These are phyloP conservation scores for Cardamine occulta DNA, from an alignment of 345 rosid species.

Conservation along the genomic window DNA sequence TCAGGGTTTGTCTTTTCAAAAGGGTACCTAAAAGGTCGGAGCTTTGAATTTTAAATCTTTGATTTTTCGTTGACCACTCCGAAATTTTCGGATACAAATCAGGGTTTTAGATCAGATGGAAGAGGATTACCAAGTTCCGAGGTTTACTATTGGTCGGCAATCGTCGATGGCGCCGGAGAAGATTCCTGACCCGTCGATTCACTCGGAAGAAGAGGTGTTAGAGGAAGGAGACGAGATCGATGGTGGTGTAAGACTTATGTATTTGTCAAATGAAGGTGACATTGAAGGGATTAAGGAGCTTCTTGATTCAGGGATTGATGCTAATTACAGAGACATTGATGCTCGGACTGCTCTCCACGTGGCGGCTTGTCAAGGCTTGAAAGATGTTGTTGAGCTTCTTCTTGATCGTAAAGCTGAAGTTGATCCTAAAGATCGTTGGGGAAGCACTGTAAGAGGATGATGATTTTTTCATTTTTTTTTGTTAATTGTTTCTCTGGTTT, in stretches of 20 bases:
- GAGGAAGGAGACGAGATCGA: conserved; percentile 54
- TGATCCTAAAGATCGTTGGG: conserved; percentile 86
- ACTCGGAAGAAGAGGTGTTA: conserved; percentile 47
- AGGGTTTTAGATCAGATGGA: conserved; percentile 56
- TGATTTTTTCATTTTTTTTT: neutral
- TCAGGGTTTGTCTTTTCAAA: conserved; percentile 4
- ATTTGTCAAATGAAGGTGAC: conserved; percentile 71
- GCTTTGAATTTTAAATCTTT: neutral
- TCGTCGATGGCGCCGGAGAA: conserved; percentile 71
- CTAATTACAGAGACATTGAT: conserved; percentile 84
- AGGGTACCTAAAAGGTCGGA: conserved; percentile 9
- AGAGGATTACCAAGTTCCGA: conserved; percentile 48
- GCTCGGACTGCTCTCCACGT: conserved; percentile 83
- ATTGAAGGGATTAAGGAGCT: conserved; percentile 72
- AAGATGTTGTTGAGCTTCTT: conserved; percentile 65
- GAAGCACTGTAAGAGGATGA: conserved; percentile 76
- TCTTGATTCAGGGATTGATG: conserved; percentile 66
- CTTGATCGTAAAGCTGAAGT: conserved; percentile 59
- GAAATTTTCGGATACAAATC: neutral
- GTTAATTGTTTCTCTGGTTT: neutral
- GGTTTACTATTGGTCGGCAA: conserved; percentile 63
- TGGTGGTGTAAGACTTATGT: conserved; percentile 72
- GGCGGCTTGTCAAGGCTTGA: conserved; percentile 83
- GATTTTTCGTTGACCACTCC: conserved; percentile 29
- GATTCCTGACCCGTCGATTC: conserved; percentile 48